Evolutionary conservation across 306 rosid genomes (phyloP).

Genomic region (Pyrus betulifolia): DNA sequence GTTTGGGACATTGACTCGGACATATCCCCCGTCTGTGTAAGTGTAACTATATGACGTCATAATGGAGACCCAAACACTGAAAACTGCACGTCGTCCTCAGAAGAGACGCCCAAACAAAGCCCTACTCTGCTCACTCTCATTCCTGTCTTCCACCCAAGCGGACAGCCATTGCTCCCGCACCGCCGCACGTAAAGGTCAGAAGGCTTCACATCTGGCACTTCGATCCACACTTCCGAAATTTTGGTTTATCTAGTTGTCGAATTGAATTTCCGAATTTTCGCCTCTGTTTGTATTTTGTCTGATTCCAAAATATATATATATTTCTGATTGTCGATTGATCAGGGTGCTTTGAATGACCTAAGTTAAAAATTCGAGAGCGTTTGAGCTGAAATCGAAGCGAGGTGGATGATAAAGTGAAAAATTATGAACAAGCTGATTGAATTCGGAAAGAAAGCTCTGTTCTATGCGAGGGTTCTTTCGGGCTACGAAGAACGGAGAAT

Average conservation of each 20-base stretch:
- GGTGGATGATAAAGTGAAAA: constrained; percentile 6
- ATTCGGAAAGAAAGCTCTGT: constrained; percentile 62
- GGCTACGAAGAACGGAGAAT: constrained; percentile 91
- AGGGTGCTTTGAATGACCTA: background rate
- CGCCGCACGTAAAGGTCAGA: background rate
- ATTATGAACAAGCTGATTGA: constrained; percentile 40
- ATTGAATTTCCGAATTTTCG: background rate
- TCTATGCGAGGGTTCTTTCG: constrained; percentile 69
- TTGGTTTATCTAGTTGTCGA: background rate
- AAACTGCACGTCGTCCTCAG: too few relatives aligned
- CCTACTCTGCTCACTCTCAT: background rate
- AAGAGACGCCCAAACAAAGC: background rate
- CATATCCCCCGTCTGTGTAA: too few relatives aligned
- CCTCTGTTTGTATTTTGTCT: background rate
- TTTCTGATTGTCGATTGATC: background rate
- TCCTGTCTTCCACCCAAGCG: background rate
- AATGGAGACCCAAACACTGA: too few relatives aligned
- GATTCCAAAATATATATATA: background rate
- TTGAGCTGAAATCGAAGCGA: background rate
- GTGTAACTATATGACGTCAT: too few relatives aligned
- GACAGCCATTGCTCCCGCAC: background rate
- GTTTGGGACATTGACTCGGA: too few relatives aligned
- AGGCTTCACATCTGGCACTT: background rate
- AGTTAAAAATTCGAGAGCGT: background rate
- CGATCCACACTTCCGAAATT: too few relatives aligned